These are phyloP conservation scores for Phytophthora tentaculata DNA, from an alignment of 352 stramenopile genomes.

Conservation along the genomic window DNA sequence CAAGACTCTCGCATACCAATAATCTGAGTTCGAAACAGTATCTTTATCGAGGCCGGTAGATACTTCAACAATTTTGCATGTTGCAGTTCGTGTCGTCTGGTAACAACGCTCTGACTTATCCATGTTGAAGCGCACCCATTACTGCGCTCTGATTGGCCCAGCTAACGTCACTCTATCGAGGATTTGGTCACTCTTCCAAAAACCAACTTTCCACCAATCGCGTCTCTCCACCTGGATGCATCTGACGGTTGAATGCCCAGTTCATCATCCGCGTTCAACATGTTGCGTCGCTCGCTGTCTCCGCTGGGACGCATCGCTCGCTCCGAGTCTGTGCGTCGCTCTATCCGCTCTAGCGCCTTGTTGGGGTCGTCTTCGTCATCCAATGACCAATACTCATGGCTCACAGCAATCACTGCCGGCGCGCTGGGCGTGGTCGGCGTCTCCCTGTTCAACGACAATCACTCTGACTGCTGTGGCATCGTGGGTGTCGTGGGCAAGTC, in stretches of 20 bases:
- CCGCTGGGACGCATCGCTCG: conserved; percentile 11
- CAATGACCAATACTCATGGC: conserved; percentile 23
- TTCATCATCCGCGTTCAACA: conserved; percentile 12
- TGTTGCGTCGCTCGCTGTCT: conserved; percentile 29
- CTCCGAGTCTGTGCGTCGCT: conserved; percentile 10
- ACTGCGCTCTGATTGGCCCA: conserved; percentile 9
- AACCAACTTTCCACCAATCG: conserved; percentile 30
- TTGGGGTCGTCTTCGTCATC: conserved; percentile 1
- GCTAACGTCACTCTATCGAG: neutral
- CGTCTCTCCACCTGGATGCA: conserved; percentile 13
- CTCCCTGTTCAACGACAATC: conserved; percentile 8
- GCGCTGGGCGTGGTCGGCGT: conserved; percentile 17
- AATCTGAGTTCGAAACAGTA: too few relatives aligned
- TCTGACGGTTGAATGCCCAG: neutral
- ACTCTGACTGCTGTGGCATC: conserved; percentile 71
- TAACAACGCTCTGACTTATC: too few relatives aligned
- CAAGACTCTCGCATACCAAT: too few relatives aligned
- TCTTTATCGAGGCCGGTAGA: too few relatives aligned
- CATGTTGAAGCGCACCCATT: neutral
- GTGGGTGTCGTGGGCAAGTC: conserved; percentile 77
- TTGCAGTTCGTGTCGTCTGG: too few relatives aligned
- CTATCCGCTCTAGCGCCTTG: conserved; percentile 8
- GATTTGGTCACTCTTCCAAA: neutral
- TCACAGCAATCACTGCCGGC: conserved; percentile 26
- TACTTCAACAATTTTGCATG: too few relatives aligned